Evolutionary conservation across 2,329 filamentous ascomycete genomes (phyloP).

Genomic region (Xenoacremonium recifei): DNA sequence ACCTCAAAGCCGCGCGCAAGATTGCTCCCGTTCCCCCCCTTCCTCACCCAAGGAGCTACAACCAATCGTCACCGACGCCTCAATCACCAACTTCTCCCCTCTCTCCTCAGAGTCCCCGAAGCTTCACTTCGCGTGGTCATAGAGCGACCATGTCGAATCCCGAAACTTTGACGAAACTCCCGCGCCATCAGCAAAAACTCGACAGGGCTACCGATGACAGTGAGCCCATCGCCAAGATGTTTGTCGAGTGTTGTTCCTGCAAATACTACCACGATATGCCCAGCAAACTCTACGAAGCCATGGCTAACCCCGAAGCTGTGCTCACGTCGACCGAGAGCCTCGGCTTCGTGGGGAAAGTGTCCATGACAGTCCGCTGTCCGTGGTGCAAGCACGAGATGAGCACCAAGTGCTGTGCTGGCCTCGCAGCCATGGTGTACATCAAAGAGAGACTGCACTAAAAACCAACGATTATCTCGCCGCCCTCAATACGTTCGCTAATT

Average conservation of each 20-base stretch:
- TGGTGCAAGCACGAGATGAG: slow-evolving; percentile 74
- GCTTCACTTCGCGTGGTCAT: slow-evolving; percentile 10
- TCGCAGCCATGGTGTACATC: slow-evolving; percentile 64
- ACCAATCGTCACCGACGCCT: not conserved
- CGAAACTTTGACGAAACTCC: slow-evolving; percentile 11
- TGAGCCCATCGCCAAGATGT: slow-evolving; percentile 58
- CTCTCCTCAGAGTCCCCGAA: slow-evolving; percentile 10
- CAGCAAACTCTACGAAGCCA: slow-evolving; percentile 61
- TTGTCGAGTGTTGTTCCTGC: slow-evolving; percentile 65
- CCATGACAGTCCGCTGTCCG: slow-evolving; percentile 64
- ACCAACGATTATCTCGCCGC: not conserved
- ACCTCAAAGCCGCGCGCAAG: not conserved
- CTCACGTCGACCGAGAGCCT: slow-evolving; percentile 47
- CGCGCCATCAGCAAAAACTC: slow-evolving; percentile 11
- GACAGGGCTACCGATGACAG: slow-evolving; percentile 12
- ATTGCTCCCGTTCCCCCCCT: not conserved
- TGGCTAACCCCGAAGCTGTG: slow-evolving; percentile 57
- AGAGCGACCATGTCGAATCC: slow-evolving; percentile 14
- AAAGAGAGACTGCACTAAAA: slow-evolving; percentile 58
- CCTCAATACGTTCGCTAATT: not conserved
- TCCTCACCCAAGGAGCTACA: not conserved
- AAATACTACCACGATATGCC: slow-evolving; percentile 66
- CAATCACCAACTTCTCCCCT: not conserved
- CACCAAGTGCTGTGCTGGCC: slow-evolving; percentile 66
- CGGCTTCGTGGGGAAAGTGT: slow-evolving; percentile 56